These are phyloP conservation scores for Suillus weaverae DNA, from an alignment of 768 basidiomycete species.

Conservation along the genomic window DNA sequence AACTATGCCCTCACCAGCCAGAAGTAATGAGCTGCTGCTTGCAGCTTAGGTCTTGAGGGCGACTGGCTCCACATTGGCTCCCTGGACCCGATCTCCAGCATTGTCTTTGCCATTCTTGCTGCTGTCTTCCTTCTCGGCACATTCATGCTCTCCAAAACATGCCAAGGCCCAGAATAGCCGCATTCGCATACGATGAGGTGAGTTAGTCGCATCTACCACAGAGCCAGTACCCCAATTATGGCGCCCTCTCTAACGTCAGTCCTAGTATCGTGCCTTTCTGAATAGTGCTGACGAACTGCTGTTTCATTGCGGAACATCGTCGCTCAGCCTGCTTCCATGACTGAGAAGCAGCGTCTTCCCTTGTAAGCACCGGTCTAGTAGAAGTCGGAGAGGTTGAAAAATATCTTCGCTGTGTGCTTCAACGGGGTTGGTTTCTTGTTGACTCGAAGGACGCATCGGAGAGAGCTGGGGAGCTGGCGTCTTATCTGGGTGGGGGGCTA, in stretches of 20 bases:
- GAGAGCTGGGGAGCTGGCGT: no score
- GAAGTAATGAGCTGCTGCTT: constrained; percentile 45
- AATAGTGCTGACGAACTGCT: constrained; percentile 10
- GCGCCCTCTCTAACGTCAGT: constrained; percentile 11
- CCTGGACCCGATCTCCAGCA: constrained; percentile 31
- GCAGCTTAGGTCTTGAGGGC: constrained; percentile 34
- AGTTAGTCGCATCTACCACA: constrained; percentile 12
- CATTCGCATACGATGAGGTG: constrained; percentile 41
- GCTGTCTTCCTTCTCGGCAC: constrained; percentile 37
- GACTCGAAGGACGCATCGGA: no score
- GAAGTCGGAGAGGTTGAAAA: constrained; percentile 6
- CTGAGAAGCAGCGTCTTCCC: no score
- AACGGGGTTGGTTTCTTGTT: neutral
- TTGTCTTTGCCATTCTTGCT: constrained; percentile 34
- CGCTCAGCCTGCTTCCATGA: constrained; percentile 24
- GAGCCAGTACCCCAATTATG: constrained; percentile 12
- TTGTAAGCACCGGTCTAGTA: no score
- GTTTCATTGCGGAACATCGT: constrained; percentile 19
- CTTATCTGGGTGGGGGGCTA: no score
- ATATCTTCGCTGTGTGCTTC: neutral
- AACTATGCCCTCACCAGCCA: constrained; percentile 46
- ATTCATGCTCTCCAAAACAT: constrained; percentile 35
- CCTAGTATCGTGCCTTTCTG: constrained; percentile 9
- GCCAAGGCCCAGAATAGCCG: constrained; percentile 30
- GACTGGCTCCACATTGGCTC: constrained; percentile 33